Conservation (phyloP, 495 filamentous ascomycete species). For the Aspergillus homomorphus region DNA sequence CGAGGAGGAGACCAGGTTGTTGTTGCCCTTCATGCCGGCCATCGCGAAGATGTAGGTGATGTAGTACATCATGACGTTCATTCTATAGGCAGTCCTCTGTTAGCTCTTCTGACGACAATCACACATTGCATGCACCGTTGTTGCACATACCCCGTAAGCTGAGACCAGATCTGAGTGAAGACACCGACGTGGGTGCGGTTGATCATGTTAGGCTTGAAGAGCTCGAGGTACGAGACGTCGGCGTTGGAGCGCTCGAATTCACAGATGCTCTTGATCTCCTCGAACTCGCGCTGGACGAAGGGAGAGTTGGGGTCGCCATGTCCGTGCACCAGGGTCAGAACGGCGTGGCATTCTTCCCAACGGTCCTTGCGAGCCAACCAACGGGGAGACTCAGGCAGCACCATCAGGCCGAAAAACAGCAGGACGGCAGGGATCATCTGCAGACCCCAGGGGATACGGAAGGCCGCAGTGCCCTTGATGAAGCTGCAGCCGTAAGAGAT, state of each 20-base stretch:
- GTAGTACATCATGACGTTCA: constrained; percentile 65
- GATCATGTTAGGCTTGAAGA: constrained; percentile 69
- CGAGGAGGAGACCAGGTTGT: constrained; percentile 61
- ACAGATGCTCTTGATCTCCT: constrained; percentile 66
- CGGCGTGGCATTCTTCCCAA: constrained; percentile 65
- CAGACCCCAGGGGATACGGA: constrained; percentile 72
- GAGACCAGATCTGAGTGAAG: constrained; percentile 81
- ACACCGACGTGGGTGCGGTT: constrained; percentile 72
- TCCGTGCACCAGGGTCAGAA: constrained; percentile 65
- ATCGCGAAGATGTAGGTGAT: constrained; percentile 68
- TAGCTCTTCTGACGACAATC: not conserved
- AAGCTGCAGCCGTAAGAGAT: constrained; percentile 25
- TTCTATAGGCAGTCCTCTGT: not conserved
- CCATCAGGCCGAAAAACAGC: constrained; percentile 58
- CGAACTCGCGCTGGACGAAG: constrained; percentile 62
- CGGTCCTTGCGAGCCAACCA: constrained; percentile 74
- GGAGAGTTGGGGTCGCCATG: constrained; percentile 59
- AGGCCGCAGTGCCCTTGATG: constrained; percentile 50
- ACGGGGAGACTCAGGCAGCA: constrained; percentile 73
- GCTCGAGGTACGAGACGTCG: constrained; percentile 64
- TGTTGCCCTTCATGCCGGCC: constrained; percentile 59
- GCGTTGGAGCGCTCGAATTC: constrained; percentile 64
- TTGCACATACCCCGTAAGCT: constrained; percentile 57
- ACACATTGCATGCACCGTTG: not conserved
- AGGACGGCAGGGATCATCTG: constrained; percentile 70